Percentiles rank a stretch among this genome's conserved stretches.
phyloP scores from a whole-genome alignment of 257 asterid genomes.

The Solanum ahanhuiri region DNA sequence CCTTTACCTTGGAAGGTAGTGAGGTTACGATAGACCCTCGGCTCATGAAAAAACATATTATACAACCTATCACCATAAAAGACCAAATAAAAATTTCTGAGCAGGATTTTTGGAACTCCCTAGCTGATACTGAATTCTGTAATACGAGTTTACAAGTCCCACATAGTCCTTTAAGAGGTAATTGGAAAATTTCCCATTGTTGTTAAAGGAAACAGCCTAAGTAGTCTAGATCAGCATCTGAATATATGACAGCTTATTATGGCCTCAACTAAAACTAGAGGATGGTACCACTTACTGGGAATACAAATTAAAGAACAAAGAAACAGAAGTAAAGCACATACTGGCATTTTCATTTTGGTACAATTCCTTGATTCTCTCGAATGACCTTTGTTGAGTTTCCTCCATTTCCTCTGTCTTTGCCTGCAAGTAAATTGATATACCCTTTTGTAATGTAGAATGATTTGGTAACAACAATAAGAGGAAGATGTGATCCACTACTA shows the following conservation, averaged over 20 bases:
- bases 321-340: conserved; percentile 24
- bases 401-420: conserved; percentile 55
- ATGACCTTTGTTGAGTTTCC: conserved; percentile 35
- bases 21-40: not conserved
- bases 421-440: conserved; percentile 24
- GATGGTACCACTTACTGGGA: not conserved
- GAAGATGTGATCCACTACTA: not conserved
- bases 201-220: not conserved
- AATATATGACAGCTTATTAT: not conserved
- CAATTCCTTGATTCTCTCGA: conserved; percentile 41
- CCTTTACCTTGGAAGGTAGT: not conserved
- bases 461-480: conserved; percentile 1
- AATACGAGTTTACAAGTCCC: not conserved
- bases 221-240: not conserved
- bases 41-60: not conserved
- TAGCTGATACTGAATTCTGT: not conserved
- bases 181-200: not conserved
- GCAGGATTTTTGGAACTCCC: not conserved
- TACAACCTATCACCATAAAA: not conserved
- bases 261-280: not conserved
- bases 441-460: not conserved
- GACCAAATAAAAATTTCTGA: not conserved
- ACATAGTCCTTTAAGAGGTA: not conserved
- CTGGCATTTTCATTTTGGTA: conserved; percentile 60
- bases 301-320: not conserved